Evolutionary conservation across 2,329 filamentous ascomycete species (phyloP).

Genomic region (Pseudomassariella vexata): DNA sequence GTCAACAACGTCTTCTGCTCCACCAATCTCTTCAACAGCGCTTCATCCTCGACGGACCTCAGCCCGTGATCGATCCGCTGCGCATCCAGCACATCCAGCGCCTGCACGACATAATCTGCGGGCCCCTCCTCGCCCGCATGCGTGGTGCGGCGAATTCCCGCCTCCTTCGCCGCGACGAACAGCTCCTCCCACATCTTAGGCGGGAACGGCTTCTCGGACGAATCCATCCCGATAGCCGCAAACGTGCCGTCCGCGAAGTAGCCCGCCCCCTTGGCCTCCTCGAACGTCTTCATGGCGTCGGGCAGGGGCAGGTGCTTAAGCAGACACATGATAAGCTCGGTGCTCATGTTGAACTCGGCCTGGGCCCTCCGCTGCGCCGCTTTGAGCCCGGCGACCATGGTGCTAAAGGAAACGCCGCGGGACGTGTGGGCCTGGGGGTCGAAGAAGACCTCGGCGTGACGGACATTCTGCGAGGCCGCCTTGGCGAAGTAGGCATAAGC

Average conservation of each 20-base stretch:
- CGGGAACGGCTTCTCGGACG: conserved; percentile 52
- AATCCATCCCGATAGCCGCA: conserved; percentile 62
- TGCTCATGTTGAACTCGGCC: conserved; percentile 57
- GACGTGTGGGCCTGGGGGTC: conserved; percentile 70
- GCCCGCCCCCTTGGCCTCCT: conserved; percentile 31
- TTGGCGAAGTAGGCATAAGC: conserved; percentile 66
- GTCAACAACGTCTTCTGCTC: conserved; percentile 56
- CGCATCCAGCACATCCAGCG: conserved; percentile 56
- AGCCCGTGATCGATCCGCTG: conserved; percentile 73
- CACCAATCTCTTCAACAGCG: conserved; percentile 53
- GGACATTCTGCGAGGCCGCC: conserved; percentile 58
- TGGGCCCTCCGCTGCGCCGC: conserved; percentile 55
- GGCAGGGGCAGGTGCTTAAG: conserved; percentile 61
- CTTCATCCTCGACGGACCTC: conserved; percentile 53
- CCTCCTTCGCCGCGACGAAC: conserved; percentile 47
- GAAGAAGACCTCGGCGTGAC: conserved; percentile 75
- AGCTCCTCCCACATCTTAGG: conserved; percentile 57
- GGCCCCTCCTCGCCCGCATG: conserved; percentile 75
- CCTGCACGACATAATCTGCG: conserved; percentile 56
- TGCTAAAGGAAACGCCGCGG: conserved; percentile 57
- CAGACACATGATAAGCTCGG: conserved; percentile 66
- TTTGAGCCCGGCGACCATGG: conserved; percentile 58
- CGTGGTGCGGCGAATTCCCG: conserved; percentile 58
- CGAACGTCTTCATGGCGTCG: conserved; percentile 45
- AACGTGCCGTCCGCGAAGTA: conserved; percentile 48